Base-by-base conservation (phyloP, 2,329 filamentous ascomycete species). In the Lecanoromycetidae sp. region DNA sequence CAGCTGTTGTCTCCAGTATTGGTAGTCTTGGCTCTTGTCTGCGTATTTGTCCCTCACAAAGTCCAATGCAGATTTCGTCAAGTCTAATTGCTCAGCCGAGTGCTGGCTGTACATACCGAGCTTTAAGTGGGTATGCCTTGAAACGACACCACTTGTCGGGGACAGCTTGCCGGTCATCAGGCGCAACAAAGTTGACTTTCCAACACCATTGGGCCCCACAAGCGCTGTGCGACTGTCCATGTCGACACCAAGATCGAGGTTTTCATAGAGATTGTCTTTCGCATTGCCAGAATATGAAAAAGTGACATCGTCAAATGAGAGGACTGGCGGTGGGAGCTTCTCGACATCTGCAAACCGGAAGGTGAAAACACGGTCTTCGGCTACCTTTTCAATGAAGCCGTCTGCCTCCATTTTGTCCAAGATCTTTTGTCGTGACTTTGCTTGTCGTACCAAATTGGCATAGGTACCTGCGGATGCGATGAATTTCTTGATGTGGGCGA, bases 341-440 rank as follows among this genome's bases (percentile, higher is more conserved):
- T 98, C 91, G 45, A 96, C 91, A 61, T 96, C 88, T 57, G 91
- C 91, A 67, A 98, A 98, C 61, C 90, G 82, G 82, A 98, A 98
- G 49, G 82, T 90, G 72, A 98, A 98, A 62, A 94, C 83, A 53
- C 80, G 78, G 70, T 98, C 91, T 55, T 78, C 70, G 47, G 75
- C 69, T 53, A 98, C 87, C 48, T 87, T 85, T 70, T 98, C 83
- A 64, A 98, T 96, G 69, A 96, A 91, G 57, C 91, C 91, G 61
- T 98, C 91, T 58, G 93, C 91, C 76, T 96, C 90, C 91, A 98
- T 98, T 82, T 98, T 98, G 78, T 98, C 91, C 57, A 96, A 77
- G 68, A 96, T 96, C 86, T 98, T 98, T 71, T 98, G 91, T 56
- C 91, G 82, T 35, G 91, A 96, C 77, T 98, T 98, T 69, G 93